Percentiles rank a stretch among this genome's conserved stretches.
Conservation (phyloP, 2,329 filamentous ascomycete genomes). For the Talaromyces sp. region DNA sequence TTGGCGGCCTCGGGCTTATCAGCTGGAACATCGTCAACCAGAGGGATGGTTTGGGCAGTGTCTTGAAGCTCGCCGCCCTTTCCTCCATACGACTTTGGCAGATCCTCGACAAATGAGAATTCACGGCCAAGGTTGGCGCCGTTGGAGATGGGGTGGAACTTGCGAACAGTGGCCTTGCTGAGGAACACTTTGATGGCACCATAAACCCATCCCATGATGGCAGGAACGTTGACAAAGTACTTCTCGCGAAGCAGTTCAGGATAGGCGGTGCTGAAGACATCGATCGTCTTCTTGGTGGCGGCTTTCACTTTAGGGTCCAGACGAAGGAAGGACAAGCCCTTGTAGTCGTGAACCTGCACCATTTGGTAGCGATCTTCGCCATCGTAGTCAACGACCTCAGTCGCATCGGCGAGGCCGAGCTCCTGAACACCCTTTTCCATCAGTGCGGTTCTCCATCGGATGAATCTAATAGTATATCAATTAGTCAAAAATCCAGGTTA, state of each 20-base stretch:
- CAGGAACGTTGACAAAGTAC: slow-evolving; percentile 92
- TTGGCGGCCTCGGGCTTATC: slow-evolving; percentile 9
- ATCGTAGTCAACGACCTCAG: slow-evolving; percentile 58
- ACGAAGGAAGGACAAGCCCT: slow-evolving; percentile 78
- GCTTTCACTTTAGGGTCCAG: slow-evolving; percentile 71
- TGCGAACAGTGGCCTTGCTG: slow-evolving; percentile 67
- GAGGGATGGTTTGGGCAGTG: slow-evolving; percentile 24
- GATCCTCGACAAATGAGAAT: slow-evolving; percentile 54
- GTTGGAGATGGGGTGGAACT: slow-evolving; percentile 72
- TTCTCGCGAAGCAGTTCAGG: slow-evolving; percentile 86
- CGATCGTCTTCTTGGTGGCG: slow-evolving; percentile 74
- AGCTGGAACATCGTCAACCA: slow-evolving; percentile 21
- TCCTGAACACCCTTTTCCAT: slow-evolving; percentile 82
- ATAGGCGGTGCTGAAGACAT: slow-evolving; percentile 75
- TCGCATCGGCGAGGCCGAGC: slow-evolving; percentile 65
- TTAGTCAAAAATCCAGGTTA: background rate
- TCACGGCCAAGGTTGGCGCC: slow-evolving; percentile 64
- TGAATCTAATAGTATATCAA: slow-evolving; percentile 56
- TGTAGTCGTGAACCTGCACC: slow-evolving; percentile 90
- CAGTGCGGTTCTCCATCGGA: slow-evolving; percentile 81
- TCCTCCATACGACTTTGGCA: slow-evolving; percentile 78
- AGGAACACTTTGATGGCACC: slow-evolving; percentile 70
- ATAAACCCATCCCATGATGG: slow-evolving; percentile 86
- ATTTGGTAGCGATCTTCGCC: slow-evolving; percentile 79
- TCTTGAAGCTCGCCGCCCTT: slow-evolving; percentile 52